These are phyloP conservation scores for Syncephalis fuscata DNA, from an alignment of 371 early-diverging fungal species.

Conservation along the genomic window DNA sequence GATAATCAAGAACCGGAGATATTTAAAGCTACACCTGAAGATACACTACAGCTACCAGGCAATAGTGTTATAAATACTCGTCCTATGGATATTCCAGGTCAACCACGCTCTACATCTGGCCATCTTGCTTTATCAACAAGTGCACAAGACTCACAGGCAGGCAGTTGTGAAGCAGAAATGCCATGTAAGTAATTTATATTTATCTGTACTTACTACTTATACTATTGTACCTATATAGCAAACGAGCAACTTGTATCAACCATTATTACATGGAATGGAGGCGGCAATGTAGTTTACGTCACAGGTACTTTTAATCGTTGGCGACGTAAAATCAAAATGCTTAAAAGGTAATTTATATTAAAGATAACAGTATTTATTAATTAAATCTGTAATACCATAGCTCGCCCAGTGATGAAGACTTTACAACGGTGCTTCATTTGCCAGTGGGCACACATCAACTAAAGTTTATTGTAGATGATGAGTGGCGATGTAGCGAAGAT, in stretches of 20 bases:
- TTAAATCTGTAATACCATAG: neutral
- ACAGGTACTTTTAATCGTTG: slow-evolving; percentile 97
- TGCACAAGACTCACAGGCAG: too few species aligned
- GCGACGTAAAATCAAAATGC: slow-evolving; percentile 80
- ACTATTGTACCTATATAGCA: neutral
- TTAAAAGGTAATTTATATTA: slow-evolving; percentile 9
- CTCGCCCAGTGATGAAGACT: slow-evolving; percentile 40
- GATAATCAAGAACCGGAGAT: too few species aligned
- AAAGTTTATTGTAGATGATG: slow-evolving; percentile 96
- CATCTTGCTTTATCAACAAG: too few species aligned
- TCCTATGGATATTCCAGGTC: too few species aligned
- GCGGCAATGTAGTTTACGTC: slow-evolving; percentile 73
- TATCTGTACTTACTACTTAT: too few species aligned
- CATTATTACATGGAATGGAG: slow-evolving; percentile 82
- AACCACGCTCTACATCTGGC: too few species aligned
- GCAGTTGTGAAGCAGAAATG: too few species aligned
- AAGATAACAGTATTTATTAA: slow-evolving; percentile 7
- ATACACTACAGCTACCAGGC: too few species aligned
- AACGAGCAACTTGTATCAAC: slow-evolving; percentile 27
- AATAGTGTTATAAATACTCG: too few species aligned
- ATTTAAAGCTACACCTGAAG: too few species aligned
- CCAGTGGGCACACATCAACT: slow-evolving; percentile 86
- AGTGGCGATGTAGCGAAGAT: slow-evolving; percentile 90
- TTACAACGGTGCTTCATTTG: slow-evolving; percentile 68
- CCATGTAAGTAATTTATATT: too few species aligned